A percentile compares a stretch with the other conserved stretches of the same genome.
These are phyloP conservation scores for Beauveria caledonica DNA, from an alignment of 2,329 filamentous ascomycete species.

Conservation along the genomic window DNA sequence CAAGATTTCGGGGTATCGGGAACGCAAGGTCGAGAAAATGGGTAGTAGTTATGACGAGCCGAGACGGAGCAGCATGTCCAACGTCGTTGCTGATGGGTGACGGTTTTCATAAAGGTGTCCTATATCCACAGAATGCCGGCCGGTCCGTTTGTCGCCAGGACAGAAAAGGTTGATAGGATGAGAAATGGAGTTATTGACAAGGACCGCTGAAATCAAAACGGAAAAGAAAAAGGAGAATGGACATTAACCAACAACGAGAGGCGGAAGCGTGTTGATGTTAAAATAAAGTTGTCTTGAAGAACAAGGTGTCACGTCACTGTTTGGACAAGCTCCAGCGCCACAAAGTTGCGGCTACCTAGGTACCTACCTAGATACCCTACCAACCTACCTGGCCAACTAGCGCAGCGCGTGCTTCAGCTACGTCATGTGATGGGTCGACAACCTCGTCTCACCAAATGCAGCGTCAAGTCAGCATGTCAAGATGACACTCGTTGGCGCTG, in stretches of 20 bases:
- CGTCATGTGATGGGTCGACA: constrained; percentile 16
- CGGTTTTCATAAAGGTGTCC: constrained; percentile 5
- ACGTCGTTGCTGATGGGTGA: neutral
- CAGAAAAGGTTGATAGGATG: neutral
- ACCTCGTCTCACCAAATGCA: neutral
- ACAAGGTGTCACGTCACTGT: constrained; percentile 4
- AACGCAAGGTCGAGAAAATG: no score
- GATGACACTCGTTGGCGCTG: neutral
- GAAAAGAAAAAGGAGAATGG: neutral
- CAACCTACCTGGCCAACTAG: no score
- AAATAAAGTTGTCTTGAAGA: neutral
- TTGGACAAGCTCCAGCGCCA: constrained; percentile 9
- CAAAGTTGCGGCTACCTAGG: neutral
- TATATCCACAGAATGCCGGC: neutral
- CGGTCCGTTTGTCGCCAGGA: neutral
- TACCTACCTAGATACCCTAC: no score
- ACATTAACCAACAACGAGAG: neutral
- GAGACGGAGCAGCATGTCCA: constrained; percentile 6
- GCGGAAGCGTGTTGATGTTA: neutral
- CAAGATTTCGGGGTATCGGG: neutral
- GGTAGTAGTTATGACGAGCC: neutral
- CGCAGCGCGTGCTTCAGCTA: constrained; percentile 12
- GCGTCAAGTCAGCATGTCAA: neutral
- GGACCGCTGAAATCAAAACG: neutral
- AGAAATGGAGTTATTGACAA: neutral